Evolutionary conservation across 139 green algal species (phyloP).

Genomic region (Gonium pectorale): DNA sequence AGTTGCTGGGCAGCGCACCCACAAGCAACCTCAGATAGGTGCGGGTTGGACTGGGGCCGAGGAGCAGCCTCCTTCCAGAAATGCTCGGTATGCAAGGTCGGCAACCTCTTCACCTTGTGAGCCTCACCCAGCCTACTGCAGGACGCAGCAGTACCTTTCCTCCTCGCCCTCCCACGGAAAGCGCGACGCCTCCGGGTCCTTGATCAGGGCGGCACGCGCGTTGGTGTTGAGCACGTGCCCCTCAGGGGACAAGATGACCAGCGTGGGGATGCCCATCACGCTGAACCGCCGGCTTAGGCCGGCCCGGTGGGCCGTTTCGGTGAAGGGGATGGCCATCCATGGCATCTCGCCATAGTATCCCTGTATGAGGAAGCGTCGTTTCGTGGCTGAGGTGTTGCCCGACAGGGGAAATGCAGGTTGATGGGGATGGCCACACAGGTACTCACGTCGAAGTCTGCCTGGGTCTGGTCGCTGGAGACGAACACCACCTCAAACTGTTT

Average conservation of each 20-base stretch:
- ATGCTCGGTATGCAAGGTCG: too few species aligned
- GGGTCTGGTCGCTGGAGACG: constrained; percentile 56
- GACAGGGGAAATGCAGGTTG: too few species aligned
- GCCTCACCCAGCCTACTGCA: constrained; percentile 24
- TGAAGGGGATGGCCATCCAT: constrained; percentile 57
- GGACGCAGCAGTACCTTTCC: constrained; percentile 41
- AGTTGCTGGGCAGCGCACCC: too few species aligned
- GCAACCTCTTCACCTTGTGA: too few species aligned
- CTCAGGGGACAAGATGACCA: constrained; percentile 57
- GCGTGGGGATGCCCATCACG: constrained; percentile 58
- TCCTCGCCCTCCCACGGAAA: constrained; percentile 63
- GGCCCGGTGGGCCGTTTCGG: neutral
- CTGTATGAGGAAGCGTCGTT: too few species aligned
- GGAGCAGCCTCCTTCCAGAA: too few species aligned
- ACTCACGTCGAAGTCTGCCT: constrained; percentile 58
- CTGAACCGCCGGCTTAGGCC: constrained; percentile 14
- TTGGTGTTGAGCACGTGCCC: constrained; percentile 53
- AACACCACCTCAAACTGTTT: constrained; percentile 65
- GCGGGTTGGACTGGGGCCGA: too few species aligned
- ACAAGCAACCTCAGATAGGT: too few species aligned
- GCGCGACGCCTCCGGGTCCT: constrained; percentile 48
- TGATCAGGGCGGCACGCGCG: constrained; percentile 49
- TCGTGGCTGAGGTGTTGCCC: too few species aligned
- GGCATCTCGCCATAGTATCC: constrained; percentile 58
- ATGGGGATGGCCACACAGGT: neutral